Conservation (phyloP, 2,329 filamentous ascomycete species). For the Pyrenophora tritici-repentis region DNA sequence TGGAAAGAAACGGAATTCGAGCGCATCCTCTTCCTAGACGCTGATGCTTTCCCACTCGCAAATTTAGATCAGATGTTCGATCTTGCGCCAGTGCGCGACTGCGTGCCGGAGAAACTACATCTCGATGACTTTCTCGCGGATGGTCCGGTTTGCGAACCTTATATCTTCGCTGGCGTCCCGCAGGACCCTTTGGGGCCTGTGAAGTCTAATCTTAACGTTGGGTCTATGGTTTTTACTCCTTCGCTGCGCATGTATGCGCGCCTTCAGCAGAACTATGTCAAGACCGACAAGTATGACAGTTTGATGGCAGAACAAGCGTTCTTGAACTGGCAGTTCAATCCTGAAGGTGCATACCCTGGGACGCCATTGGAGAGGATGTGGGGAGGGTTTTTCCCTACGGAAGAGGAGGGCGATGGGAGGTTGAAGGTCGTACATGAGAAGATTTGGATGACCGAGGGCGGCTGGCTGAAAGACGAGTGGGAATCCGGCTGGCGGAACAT, state of each 20-base stretch:
- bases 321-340: constrained; percentile 41
- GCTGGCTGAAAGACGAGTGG: constrained; percentile 36
- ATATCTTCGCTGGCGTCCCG: constrained; percentile 36
- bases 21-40: constrained; percentile 42
- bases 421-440: constrained; percentile 46
- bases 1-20: constrained; percentile 40
- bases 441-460: constrained; percentile 30
- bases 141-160: constrained; percentile 34
- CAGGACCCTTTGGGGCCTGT: constrained; percentile 21
- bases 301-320: constrained; percentile 43
- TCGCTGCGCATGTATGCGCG: constrained; percentile 37
- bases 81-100: constrained; percentile 24
- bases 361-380: constrained; percentile 31
- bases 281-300: constrained; percentile 37
- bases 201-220: constrained; percentile 37
- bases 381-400: constrained; percentile 33
- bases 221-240: constrained; percentile 40
- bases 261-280: constrained; percentile 41
- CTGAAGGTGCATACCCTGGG: constrained; percentile 35
- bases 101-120: constrained; percentile 27
- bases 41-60: constrained; percentile 39
- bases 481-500: constrained; percentile 31
- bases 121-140: constrained; percentile 32
- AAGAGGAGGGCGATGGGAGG: constrained; percentile 28
- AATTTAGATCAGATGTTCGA: constrained; percentile 42